Base-by-base conservation (phyloP, 2,329 filamentous ascomycete species). In the Capronia americana region DNA sequence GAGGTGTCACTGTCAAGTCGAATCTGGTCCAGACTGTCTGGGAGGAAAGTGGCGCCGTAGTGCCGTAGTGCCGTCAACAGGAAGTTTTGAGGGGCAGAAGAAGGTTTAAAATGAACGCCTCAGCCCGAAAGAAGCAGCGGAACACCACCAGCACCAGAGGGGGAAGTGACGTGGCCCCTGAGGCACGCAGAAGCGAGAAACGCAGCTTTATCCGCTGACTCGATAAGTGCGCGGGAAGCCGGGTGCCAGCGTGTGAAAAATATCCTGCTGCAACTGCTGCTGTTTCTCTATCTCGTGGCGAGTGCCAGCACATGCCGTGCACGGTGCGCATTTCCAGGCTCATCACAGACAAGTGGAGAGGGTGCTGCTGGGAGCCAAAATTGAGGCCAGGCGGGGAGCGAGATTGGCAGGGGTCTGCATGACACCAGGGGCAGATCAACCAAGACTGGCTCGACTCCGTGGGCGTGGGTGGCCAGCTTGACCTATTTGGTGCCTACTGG, bases 391-490 rank as follows among this genome's bases (percentile, higher is more conserved):
- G 24, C 50, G 62, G 50, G 26, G 34, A 53, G 30, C 30, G 24
- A 48, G 6, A 30, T 48, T 48, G 26, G 41, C 63, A 65, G 63
- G 57, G 58, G 48, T 17, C 32, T 38, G 48, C 58, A 51, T 23
- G 46, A 20, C 58, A 63, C 60, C 60, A 66, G 64, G 59, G 64
- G 54, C 53, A 38, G 26, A 48, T 38, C 65, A 54, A 61, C 50
- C 24, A 30, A 51, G 32, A 24, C 28, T 53, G 46, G 59, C 51
- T 34, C 32, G 55, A 41, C 46, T 51, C 54, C 20, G 30, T 56
- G 48, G 30, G 56, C 17, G 56, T 56, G 53, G 53, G 44, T 32
- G 20, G 41, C 41, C 28, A 30, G 57, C 41, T 32, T n/a, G 57
- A 51, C 57, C 44, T 34, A 44, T 28, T 32, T 50, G 44, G 41